Conservation (phyloP, 352 stramenopile genomes). For the Plasmopara halstedii region DNA sequence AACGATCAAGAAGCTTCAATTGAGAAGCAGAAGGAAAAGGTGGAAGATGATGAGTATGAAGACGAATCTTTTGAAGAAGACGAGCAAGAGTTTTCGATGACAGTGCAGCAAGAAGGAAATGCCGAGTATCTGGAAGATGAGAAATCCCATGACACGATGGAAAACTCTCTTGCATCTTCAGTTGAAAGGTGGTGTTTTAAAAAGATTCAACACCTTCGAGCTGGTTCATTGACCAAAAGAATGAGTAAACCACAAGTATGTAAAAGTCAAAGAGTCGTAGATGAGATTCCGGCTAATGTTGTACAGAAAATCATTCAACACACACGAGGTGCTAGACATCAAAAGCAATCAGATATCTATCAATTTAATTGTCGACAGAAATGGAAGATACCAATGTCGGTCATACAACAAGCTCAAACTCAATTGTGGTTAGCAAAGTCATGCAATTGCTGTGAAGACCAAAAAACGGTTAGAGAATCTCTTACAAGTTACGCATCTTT, state of each 20-base stretch:
- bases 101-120: not conserved
- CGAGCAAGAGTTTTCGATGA: not conserved
- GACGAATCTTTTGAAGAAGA: conserved; percentile 12
- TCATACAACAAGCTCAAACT: conserved; percentile 16
- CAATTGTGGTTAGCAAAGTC: conserved; percentile 10
- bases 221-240: too few species aligned
- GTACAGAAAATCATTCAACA: conserved; percentile 12
- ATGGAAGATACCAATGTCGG: not conserved
- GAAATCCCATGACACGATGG: too few species aligned
- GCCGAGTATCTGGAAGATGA: not conserved
- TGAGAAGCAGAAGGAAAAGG: not conserved
- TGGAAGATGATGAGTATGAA: conserved; percentile 3
- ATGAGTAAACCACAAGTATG: too few species aligned
- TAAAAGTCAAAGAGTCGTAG: too few species aligned
- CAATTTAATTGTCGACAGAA: conserved; percentile 1
- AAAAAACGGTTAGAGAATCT: not conserved
- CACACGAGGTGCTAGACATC: not conserved
- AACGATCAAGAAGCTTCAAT: conserved; percentile 4
- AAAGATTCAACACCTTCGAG: too few species aligned
- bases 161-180: too few species aligned
- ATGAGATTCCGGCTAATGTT: too few species aligned
- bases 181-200: too few species aligned
- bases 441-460: not conserved
- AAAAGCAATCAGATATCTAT: not conserved
- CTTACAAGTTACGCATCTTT: not conserved